These are phyloP conservation scores for Paramecium tetraurelia DNA, from an alignment of 73 alveolate genomes.

Conservation along the genomic window DNA sequence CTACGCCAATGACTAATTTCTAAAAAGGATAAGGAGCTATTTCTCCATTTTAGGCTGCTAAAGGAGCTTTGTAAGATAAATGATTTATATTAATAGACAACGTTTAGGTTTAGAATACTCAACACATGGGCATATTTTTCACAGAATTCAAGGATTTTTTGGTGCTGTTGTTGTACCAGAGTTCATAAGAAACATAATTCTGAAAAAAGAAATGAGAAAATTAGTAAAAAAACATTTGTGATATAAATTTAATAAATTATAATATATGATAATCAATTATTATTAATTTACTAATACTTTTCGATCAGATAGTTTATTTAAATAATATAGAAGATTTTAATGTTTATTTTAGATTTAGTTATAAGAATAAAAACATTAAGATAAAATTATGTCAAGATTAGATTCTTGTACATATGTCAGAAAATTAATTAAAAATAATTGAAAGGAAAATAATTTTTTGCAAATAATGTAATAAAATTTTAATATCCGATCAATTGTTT, in stretches of 20 bases:
- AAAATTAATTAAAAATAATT: too few species aligned
- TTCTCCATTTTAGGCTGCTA: neutral
- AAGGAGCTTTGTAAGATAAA: conserved; percentile 12
- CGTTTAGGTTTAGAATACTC: conserved; percentile 42
- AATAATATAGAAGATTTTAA: too few species aligned
- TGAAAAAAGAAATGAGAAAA: neutral
- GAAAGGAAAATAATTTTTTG: neutral
- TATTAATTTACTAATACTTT: too few species aligned
- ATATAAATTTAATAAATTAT: neutral
- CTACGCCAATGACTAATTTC: conserved; percentile 8
- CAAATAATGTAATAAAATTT: neutral
- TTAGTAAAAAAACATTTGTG: neutral
- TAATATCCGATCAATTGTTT: neutral
- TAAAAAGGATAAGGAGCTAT: conserved; percentile 30
- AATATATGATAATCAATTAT: too few species aligned
- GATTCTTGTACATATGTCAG: too few species aligned
- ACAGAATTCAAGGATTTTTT: neutral
- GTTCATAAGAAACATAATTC: neutral
- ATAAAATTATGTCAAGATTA: too few species aligned
- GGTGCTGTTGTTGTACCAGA: neutral
- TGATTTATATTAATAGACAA: neutral
- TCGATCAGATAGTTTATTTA: too few species aligned
- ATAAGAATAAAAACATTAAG: too few species aligned
- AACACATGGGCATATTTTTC: conserved; percentile 22
- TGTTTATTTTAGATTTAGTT: too few species aligned